phyloP scores from a whole-genome alignment of 768 basidiomycete genomes.

The Amanita thiersii region DNA sequence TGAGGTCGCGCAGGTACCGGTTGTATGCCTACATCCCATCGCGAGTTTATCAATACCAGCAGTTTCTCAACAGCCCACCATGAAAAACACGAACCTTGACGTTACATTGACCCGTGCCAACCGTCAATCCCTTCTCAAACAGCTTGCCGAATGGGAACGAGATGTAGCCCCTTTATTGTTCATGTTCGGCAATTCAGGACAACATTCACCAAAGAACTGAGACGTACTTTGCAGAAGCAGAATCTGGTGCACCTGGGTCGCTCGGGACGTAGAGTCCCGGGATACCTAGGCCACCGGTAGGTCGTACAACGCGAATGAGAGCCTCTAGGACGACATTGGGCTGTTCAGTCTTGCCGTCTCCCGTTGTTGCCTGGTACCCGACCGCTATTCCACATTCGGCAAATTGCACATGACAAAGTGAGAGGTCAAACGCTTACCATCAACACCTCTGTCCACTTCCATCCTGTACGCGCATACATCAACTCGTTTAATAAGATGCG shows the following conservation, averaged over 20 bases:
- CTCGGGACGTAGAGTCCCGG: conserved; percentile 49
- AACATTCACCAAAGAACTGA: neutral
- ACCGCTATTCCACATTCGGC: conserved; percentile 26
- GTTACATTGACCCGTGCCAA: conserved; percentile 51
- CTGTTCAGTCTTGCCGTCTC: conserved; percentile 47
- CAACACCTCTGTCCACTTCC: conserved; percentile 45
- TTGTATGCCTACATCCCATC: conserved; percentile 43
- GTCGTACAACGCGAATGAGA: conserved; percentile 42
- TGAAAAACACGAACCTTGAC: conserved; percentile 30
- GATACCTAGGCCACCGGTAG: conserved; percentile 50
- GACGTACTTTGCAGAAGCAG: conserved; percentile 38
- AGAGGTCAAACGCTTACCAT: conserved; percentile 23
- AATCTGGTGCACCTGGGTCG: conserved; percentile 49
- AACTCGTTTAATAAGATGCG: neutral
- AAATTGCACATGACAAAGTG: conserved; percentile 3
- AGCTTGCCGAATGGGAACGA: conserved; percentile 47
- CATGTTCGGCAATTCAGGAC: neutral
- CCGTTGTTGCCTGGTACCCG: conserved; percentile 46
- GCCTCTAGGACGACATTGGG: conserved; percentile 46
- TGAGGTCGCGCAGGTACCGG: conserved; percentile 44
- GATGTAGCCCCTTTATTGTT: conserved; percentile 32
- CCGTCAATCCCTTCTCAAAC: conserved; percentile 46
- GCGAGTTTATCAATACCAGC: too few species aligned
- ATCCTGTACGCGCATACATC: conserved; percentile 17
- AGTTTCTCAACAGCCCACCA: too few species aligned